phyloP scores from a whole-genome alignment of 2,329 filamentous ascomycete species.

The Ophiocordyceps robertsii region DNA sequence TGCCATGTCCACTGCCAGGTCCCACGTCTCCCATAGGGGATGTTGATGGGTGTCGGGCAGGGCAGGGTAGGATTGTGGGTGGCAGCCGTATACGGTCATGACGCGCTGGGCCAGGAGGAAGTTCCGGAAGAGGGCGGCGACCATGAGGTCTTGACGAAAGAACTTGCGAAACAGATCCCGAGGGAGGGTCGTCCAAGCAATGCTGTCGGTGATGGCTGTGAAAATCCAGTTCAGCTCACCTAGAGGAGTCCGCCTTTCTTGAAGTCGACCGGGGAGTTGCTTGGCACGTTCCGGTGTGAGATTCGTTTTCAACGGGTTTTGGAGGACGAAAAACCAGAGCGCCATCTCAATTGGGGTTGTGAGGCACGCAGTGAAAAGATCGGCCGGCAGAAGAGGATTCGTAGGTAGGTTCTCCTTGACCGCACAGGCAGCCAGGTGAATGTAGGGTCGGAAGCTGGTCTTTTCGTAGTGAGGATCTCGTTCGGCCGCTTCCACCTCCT shows the following conservation, averaged over 20 bases:
- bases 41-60: constrained; percentile 94
- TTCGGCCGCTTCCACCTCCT: constrained; percentile 63
- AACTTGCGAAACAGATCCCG: constrained; percentile 90
- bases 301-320: constrained; percentile 62
- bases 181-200: constrained; percentile 91
- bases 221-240: constrained; percentile 99
- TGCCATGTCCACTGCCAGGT: constrained; percentile 91
- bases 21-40: constrained; percentile 94
- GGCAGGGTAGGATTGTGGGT: constrained; percentile 80
- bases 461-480: constrained; percentile 76
- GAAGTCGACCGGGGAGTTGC: constrained; percentile 79
- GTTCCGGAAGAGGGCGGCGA: constrained; percentile 93
- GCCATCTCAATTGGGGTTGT: constrained; percentile 98
- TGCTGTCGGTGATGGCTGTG: constrained; percentile 96
- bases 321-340: constrained; percentile 86
- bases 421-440: constrained; percentile 84
- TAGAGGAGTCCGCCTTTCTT: constrained; percentile 83
- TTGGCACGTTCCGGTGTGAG: constrained; percentile 72
- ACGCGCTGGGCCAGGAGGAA: constrained; percentile 89
- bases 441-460: constrained; percentile 55
- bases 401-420: constrained; percentile 88
- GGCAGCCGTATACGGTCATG: constrained; percentile 93
- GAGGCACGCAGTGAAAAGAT: constrained; percentile 89
- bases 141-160: constrained; percentile 95
- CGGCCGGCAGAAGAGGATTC: constrained; percentile 82